phyloP scores from a whole-genome alignment of 257 asterid species.

The Scutellaria minor region DNA sequence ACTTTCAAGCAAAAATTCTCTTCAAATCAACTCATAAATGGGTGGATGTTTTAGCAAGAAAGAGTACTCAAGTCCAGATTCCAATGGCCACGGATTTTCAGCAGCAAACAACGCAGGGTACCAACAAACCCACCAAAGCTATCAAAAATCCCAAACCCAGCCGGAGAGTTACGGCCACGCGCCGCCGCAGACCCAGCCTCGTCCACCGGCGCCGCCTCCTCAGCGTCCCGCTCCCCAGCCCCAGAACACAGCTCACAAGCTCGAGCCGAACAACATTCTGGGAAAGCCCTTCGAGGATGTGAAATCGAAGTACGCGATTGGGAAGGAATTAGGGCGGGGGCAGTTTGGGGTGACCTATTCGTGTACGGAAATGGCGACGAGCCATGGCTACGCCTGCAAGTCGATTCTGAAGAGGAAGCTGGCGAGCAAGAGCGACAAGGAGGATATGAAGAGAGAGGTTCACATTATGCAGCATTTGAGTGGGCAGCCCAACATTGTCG shows the following conservation, averaged over 20 bases:
- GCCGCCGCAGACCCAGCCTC: conserved; percentile 15
- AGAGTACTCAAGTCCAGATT: conserved; percentile 38
- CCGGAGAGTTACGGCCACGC: conserved; percentile 31
- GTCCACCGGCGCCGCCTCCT: conserved; percentile 12
- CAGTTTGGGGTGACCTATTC: conserved; percentile 70
- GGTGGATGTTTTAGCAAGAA: conserved; percentile 70
- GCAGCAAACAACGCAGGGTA: conserved; percentile 23
- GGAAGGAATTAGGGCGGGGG: conserved; percentile 71
- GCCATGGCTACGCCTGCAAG: conserved; percentile 62
- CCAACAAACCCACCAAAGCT: conserved; percentile 36
- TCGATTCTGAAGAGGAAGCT: conserved; percentile 69
- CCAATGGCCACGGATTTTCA: conserved; percentile 49
- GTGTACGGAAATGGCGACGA: conserved; percentile 56
- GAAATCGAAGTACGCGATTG: conserved; percentile 52
- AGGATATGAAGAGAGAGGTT: conserved; percentile 75
- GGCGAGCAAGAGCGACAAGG: conserved; percentile 64
- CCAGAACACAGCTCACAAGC: conserved; percentile 40
- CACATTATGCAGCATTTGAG: conserved; percentile 74
- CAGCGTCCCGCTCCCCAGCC: conserved; percentile 37
- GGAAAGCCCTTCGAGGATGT: conserved; percentile 71
- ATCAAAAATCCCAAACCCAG: conserved; percentile 35
- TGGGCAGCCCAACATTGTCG: conserved; percentile 75
- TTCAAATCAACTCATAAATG: conserved; percentile 38
- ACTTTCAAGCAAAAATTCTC: not conserved
- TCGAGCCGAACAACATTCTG: conserved; percentile 57